Evolutionary conservation across 371 early-diverging fungal genomes (phyloP).

Genomic region (Smittium culicis): DNA sequence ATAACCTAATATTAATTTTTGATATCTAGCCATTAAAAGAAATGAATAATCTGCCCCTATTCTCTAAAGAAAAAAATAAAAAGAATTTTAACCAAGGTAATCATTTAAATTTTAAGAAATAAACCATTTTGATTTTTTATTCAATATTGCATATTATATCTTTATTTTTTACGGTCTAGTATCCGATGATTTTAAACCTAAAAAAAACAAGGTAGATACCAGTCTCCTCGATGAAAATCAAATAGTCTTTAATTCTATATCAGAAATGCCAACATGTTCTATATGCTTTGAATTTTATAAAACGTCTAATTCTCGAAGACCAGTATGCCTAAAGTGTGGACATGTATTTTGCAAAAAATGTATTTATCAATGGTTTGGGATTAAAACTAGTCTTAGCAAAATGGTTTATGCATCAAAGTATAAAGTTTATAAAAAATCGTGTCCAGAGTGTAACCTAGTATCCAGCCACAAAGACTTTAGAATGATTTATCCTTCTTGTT

Average conservation of each 20-base stretch:
- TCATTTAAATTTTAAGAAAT: background rate
- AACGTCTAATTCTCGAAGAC: background rate
- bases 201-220: background rate
- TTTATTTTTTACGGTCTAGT: background rate
- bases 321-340: conserved; percentile 8
- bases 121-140: background rate
- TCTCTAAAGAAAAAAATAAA: no score
- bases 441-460: conserved; percentile 6
- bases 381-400: background rate
- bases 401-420: background rate
- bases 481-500: conserved; percentile 8
- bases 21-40: no score
- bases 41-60: no score
- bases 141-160: background rate
- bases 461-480: background rate
- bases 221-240: background rate
- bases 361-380: conserved; percentile 8
- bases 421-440: background rate
- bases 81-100: background rate
- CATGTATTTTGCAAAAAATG: conserved; percentile 11
- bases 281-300: conserved; percentile 5
- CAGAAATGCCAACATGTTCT: conserved; percentile 2
- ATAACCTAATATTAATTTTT: no score
- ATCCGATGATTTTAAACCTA: background rate
- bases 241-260: background rate